Evolutionary conservation across 164 flowering plant species (phyloP).

Genomic region (Hamamelis virginiana): DNA sequence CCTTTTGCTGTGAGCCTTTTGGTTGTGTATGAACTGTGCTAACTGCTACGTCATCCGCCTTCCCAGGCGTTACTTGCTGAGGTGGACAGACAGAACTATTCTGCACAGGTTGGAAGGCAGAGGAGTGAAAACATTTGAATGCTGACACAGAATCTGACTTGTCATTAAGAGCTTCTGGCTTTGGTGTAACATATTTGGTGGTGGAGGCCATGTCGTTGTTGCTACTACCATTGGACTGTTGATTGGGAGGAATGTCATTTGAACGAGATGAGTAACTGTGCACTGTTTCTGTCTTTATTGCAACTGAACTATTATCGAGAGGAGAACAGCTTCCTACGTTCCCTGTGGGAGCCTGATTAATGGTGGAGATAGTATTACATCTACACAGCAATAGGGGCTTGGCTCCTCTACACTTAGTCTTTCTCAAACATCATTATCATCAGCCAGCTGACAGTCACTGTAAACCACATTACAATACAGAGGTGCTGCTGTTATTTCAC

Average conservation of each 20-base stretch:
- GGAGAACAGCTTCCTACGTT: conserved; percentile 69
- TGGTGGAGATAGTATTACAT: conserved; percentile 11
- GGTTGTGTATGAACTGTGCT: conserved; percentile 25
- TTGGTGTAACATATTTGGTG: conserved; percentile 33
- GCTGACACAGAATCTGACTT: conserved; percentile 38
- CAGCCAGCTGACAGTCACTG: not conserved
- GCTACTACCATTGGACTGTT: conserved; percentile 51
- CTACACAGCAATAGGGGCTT: not conserved
- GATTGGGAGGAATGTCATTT: conserved; percentile 36
- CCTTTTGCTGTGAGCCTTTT: conserved; percentile 35
- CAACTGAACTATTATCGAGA: conserved; percentile 48
- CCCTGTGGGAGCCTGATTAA: conserved; percentile 39
- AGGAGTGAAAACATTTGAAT: conserved; percentile 34
- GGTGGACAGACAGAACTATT: conserved; percentile 22
- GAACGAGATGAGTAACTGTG: conserved; percentile 34
- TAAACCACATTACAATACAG: not conserved
- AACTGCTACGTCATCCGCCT: conserved; percentile 28
- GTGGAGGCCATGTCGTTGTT: conserved; percentile 55
- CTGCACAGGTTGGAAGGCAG: conserved; percentile 50
- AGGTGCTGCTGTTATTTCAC: conserved; percentile 4
- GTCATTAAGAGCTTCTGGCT: conserved; percentile 38
- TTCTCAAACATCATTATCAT: not conserved
- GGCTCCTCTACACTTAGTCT: not conserved
- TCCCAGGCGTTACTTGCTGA: conserved; percentile 29
- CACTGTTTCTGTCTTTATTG: conserved; percentile 38